phyloP scores from a whole-genome alignment of 768 basidiomycete species.

The Lactarius indigo region DNA sequence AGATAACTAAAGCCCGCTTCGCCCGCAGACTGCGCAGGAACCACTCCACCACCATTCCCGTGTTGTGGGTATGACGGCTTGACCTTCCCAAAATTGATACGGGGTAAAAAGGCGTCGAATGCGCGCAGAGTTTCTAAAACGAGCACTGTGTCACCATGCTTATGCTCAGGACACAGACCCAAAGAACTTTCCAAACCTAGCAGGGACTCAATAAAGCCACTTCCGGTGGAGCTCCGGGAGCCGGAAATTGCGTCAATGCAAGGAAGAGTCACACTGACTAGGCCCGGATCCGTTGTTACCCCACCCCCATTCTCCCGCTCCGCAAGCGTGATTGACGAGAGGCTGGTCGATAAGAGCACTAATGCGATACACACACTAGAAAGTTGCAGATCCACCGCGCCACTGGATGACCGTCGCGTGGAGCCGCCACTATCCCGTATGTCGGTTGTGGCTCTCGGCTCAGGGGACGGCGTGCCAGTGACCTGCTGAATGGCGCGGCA shows the following conservation, averaged over 20 bases:
- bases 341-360: conserved; percentile 19
- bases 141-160: neutral
- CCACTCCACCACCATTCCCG: neutral
- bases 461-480: neutral
- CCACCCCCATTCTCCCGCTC: conserved; percentile 13
- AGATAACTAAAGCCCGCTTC: conserved; percentile 72
- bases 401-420: neutral
- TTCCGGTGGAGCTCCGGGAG: conserved; percentile 10
- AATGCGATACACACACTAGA: conserved; percentile 22
- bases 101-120: conserved; percentile 80
- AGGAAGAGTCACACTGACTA: conserved; percentile 13
- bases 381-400: conserved; percentile 20
- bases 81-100: conserved; percentile 75
- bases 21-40: conserved; percentile 29
- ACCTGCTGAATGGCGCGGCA: conserved; percentile 19
- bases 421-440: conserved; percentile 3
- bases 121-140: conserved; percentile 62
- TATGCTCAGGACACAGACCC: neutral
- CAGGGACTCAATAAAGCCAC: conserved; percentile 28
- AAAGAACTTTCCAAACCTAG: conserved; percentile 24
- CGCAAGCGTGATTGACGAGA: conserved; percentile 21
- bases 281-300: neutral
- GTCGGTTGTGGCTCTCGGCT: neutral
- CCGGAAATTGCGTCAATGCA: conserved; percentile 15
- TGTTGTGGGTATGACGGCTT: conserved; percentile 31